Conservation (phyloP, 768 basidiomycete species). For the Peribolospora baueri region DNA sequence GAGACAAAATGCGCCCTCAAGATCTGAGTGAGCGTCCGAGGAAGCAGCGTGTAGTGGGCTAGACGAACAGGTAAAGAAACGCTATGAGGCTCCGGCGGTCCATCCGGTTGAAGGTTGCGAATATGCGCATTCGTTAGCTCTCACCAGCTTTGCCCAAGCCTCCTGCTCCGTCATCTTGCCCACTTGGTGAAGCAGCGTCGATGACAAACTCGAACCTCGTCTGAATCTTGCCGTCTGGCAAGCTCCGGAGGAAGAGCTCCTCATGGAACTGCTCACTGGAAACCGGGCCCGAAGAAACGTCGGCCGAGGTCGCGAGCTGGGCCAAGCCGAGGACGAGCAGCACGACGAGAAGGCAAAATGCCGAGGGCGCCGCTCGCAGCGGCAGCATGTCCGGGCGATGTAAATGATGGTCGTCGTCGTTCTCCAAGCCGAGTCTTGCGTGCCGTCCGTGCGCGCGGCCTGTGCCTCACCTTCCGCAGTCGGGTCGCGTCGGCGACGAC, state of each 20-base stretch:
- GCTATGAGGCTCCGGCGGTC: neutral
- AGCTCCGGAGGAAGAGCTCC: conserved; percentile 31
- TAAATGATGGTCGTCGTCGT: too few species aligned
- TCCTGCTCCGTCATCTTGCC: conserved; percentile 26
- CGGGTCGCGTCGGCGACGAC: too few species aligned
- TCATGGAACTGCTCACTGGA: conserved; percentile 26
- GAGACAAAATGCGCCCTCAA: conserved; percentile 62
- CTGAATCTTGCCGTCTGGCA: conserved; percentile 59
- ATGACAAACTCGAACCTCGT: conserved; percentile 62
- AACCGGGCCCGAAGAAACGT: neutral
- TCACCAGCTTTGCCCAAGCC: conserved; percentile 25
- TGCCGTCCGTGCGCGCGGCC: too few species aligned
- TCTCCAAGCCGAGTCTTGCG: too few species aligned
- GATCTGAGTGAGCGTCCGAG: conserved; percentile 64
- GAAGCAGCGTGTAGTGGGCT: conserved; percentile 63
- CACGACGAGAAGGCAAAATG: conserved; percentile 8
- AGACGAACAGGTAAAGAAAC: neutral
- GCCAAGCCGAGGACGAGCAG: conserved; percentile 15
- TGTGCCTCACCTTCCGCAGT: too few species aligned
- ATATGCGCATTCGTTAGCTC: conserved; percentile 21
- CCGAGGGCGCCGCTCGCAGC: too few species aligned
- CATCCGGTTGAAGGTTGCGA: neutral
- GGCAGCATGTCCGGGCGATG: too few species aligned
- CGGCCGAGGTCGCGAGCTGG: conserved; percentile 16
- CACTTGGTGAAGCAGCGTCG: conserved; percentile 7